Base-by-base conservation (phyloP, 139 green algal genomes). In the Chlorella vulgaris region DNA sequence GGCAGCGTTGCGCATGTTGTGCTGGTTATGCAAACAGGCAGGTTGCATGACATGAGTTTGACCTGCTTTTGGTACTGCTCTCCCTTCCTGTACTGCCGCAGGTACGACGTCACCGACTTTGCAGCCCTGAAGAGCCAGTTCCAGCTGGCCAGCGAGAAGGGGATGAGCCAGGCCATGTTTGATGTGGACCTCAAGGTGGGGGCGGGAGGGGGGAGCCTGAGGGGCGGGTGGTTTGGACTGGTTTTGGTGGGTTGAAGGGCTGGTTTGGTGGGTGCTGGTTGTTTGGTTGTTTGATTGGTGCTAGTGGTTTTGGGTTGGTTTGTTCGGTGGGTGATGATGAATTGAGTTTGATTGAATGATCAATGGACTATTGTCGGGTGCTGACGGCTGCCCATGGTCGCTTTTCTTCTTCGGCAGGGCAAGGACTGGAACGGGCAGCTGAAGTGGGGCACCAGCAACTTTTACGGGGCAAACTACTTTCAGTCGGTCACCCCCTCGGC, bases 391-490 rank as follows among this genome's bases (percentile, higher is more conserved):
- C 22, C 5, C 55, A 8, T 65, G 15, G 8, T n/a, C 21, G 15
- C n/a, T n/a, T 21, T 65, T n/a, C 55, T 65, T 47, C 1, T 80
- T 21, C 26, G 66, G 74, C 81, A 93, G 86, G 97, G 97, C 33
- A 79, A 68, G 5, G 96, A 99, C 89, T 99, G 92, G 91, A 98
- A 99, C 76, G 91, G 88, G 15, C 96, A 99, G 92, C 19, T 98
- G 47, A 99, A 99, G 89, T 70, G 94, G n/a, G 97, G 97, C 58
- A 97, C 90, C 73, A 93, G 91, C n/a, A 86, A 90, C 42, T 83
- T 76, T 29, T 94, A 96, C 66, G 94, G 94, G 0, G 60, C 93
- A 15, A 98, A 98, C 88, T 98, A 98, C 85, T 93, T 98, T 77
- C 96, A 99, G 90, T 97, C 90, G 42, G 87, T 99, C 60, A 98